phyloP scores from a whole-genome alignment of 2,329 filamentous ascomycete genomes.

The Colletotrichum graminicola region DNA sequence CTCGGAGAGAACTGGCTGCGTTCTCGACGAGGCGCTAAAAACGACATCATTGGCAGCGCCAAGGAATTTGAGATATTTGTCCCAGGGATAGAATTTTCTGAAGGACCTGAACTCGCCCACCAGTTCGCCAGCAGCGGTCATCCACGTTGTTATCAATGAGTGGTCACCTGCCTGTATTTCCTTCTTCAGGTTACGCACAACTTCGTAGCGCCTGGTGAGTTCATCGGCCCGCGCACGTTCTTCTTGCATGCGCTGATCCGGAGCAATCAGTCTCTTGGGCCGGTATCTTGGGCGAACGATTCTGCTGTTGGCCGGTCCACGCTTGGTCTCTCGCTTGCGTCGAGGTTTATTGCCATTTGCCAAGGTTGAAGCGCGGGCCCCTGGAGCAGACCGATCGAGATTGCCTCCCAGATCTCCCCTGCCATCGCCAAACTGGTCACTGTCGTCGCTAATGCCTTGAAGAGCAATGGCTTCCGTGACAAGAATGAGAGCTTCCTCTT shows the following conservation, averaged over 20 bases:
- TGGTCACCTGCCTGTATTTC: constrained; percentile 57
- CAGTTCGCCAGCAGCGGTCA: constrained; percentile 69
- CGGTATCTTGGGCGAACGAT: constrained; percentile 53
- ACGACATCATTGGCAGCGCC: constrained; percentile 49
- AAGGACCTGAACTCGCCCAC: constrained; percentile 74
- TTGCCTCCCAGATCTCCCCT: not conserved
- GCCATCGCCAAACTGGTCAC: constrained; percentile 35
- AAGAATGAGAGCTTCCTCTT: constrained; percentile 81
- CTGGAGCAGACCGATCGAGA: not conserved
- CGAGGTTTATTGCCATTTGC: constrained; percentile 24
- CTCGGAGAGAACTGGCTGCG: constrained; percentile 51
- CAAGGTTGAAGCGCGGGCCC: constrained; percentile 9
- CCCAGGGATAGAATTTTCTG: constrained; percentile 75
- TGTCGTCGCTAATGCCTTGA: constrained; percentile 60
- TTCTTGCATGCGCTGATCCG: constrained; percentile 58
- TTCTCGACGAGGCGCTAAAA: constrained; percentile 40
- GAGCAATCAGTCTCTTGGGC: constrained; percentile 60
- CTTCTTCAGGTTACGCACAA: constrained; percentile 58
- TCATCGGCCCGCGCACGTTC: constrained; percentile 57
- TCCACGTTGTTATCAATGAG: constrained; percentile 65
- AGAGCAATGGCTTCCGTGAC: constrained; percentile 81
- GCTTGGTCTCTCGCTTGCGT: constrained; percentile 24
- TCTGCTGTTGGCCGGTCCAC: constrained; percentile 47
- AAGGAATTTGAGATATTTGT: constrained; percentile 72
- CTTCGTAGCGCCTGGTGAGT: constrained; percentile 57